These are phyloP conservation scores for Rubia balearica DNA, from an alignment of 305 asterid genomes.

Conservation along the genomic window DNA sequence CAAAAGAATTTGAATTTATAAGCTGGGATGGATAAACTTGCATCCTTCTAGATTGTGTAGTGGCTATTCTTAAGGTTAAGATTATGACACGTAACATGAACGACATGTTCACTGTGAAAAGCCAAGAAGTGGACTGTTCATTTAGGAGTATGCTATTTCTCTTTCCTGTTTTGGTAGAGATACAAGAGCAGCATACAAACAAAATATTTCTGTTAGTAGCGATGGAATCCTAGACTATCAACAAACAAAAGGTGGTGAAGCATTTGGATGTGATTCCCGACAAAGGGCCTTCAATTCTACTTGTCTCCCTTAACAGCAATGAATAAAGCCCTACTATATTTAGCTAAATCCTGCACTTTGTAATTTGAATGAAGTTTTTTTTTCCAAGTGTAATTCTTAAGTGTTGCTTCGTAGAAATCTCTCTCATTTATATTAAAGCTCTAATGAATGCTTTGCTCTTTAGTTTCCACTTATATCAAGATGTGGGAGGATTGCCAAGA, in stretches of 20 bases:
- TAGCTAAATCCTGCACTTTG: not conserved
- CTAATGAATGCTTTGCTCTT: constrained; percentile 16
- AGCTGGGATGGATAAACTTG: not conserved
- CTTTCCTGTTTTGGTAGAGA: constrained; percentile 1
- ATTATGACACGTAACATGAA: not conserved
- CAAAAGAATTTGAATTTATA: not conserved
- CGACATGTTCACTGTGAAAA: not conserved
- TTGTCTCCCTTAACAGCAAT: not conserved
- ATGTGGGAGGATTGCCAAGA: constrained; percentile 66
- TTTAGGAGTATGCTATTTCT: not conserved
- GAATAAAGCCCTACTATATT: not conserved
- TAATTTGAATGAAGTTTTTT: not conserved
- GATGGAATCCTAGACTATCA: not conserved
- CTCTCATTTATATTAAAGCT: not conserved
- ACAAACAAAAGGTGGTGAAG: not conserved
- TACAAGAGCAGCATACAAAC: not conserved
- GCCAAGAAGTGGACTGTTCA: not conserved
- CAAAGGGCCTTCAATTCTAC: not conserved
- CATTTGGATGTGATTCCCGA: not conserved
- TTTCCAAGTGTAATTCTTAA: not conserved
- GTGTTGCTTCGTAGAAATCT: not conserved
- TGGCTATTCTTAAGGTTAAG: not conserved
- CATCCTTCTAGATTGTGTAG: not conserved
- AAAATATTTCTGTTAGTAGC: not conserved
- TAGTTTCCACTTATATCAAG: constrained; percentile 93